These are phyloP conservation scores for Penicillium samsonianum DNA, from an alignment of 495 filamentous ascomycete species.

Conservation along the genomic window DNA sequence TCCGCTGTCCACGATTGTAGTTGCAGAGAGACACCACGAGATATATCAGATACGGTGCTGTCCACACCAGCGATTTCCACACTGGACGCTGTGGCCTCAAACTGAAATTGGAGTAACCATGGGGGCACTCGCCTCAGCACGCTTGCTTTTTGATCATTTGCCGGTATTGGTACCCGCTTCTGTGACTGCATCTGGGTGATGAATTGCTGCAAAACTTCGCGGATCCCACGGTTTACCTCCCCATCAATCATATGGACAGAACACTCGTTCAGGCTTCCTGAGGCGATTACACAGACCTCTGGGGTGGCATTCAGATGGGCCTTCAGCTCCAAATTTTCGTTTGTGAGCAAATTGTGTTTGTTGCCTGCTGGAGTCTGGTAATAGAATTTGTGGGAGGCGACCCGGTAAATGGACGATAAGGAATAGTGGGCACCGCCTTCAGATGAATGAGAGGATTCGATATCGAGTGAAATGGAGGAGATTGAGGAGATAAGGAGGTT, in stretches of 20 bases:
- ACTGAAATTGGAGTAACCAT: constrained; percentile 81
- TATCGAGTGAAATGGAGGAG: constrained; percentile 86
- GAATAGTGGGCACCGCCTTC: constrained; percentile 85
- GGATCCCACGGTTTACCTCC: constrained; percentile 89
- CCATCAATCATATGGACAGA: constrained; percentile 85
- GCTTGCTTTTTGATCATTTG: constrained; percentile 56
- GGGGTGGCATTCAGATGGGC: constrained; percentile 81
- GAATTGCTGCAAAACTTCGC: constrained; percentile 84
- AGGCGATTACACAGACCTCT: constrained; percentile 78
- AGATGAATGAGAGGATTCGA: constrained; percentile 90
- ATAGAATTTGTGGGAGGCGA: constrained; percentile 88
- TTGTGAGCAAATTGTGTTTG: constrained; percentile 82
- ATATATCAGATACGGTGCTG: constrained; percentile 70
- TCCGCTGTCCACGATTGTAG: constrained; percentile 89
- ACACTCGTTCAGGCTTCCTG: constrained; percentile 80
- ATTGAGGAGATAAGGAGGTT: constrained; percentile 93
- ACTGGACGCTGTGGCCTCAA: constrained; percentile 86
- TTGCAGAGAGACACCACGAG: constrained; percentile 80
- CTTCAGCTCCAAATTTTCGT: constrained; percentile 83
- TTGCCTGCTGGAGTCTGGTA: constrained; percentile 84
- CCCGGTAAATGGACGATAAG: constrained; percentile 74
- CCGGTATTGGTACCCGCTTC: constrained; percentile 54
- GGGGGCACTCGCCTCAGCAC: constrained; percentile 74
- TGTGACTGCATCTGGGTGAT: constrained; percentile 62
- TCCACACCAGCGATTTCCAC: constrained; percentile 91